Conservation (phyloP, 1,284 basidiomycete genomes). For the Trametes hirsuta region DNA sequence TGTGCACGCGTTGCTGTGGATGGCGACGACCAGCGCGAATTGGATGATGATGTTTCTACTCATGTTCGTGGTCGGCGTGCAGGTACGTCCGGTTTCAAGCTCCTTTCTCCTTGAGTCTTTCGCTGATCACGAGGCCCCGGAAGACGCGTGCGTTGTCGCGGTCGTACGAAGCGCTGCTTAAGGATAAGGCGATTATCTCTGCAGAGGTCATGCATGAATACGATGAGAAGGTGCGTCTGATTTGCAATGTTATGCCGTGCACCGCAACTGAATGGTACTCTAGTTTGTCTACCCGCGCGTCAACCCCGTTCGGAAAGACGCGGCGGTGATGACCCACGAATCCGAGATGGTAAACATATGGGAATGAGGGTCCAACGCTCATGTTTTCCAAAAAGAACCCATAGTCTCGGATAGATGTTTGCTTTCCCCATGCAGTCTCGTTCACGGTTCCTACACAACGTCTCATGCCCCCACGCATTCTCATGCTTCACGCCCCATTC, state of each 20-base stretch:
- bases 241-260: neutral
- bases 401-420: neutral
- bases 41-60: conserved; percentile 71
- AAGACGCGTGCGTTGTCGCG: conserved; percentile 56
- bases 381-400: neutral
- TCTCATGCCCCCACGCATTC: neutral
- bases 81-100: conserved; percentile 46
- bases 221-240: conserved; percentile 64
- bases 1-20: conserved; percentile 72
- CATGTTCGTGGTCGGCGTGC: conserved; percentile 65
- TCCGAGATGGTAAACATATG: conserved; percentile 63
- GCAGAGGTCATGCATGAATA: conserved; percentile 88
- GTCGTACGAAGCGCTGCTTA: conserved; percentile 66
- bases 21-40: conserved; percentile 67
- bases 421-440: neutral
- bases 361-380: conserved; percentile 15
- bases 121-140: neutral
- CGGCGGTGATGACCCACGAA: conserved; percentile 83
- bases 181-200: conserved; percentile 76
- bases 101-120: neutral
- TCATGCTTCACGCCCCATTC: neutral
- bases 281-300: conserved; percentile 84
- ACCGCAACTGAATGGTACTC: conserved; percentile 1
- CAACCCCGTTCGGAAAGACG: conserved; percentile 75
- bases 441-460: conserved; percentile 1